Evolutionary conservation across 2,329 filamentous ascomycete genomes (phyloP).

Genomic region (Aureobasidium sp.): DNA sequence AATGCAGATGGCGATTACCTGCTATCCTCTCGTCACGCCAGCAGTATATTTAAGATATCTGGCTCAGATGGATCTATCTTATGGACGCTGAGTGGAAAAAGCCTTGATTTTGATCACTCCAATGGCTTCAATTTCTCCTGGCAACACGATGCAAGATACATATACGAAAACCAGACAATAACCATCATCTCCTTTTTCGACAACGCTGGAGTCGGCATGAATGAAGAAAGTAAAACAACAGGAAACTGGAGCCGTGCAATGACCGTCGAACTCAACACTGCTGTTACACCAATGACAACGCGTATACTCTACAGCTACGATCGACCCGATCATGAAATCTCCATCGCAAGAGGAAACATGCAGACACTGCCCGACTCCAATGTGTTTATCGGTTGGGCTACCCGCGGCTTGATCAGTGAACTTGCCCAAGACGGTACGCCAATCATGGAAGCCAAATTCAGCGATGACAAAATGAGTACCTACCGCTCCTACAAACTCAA

Average conservation of each 20-base stretch:
- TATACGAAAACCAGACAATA: slow-evolving; percentile 3
- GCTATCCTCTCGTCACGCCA: slow-evolving; percentile 31
- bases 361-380: slow-evolving; percentile 29
- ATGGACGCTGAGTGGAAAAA: slow-evolving; percentile 30
- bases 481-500: slow-evolving; percentile 33
- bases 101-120: slow-evolving; percentile 19
- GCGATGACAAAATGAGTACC: slow-evolving; percentile 25
- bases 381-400: slow-evolving; percentile 29
- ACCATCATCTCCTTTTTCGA: slow-evolving; percentile 6
- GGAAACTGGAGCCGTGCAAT: not conserved
- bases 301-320: slow-evolving; percentile 18
- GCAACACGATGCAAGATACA: slow-evolving; percentile 30
- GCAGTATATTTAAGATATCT: slow-evolving; percentile 30
- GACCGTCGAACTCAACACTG: slow-evolving; percentile 6
- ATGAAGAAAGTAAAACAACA: not conserved
- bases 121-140: slow-evolving; percentile 23
- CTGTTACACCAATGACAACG: not conserved
- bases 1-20: slow-evolving; percentile 30
- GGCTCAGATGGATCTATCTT: slow-evolving; percentile 26
- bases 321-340: slow-evolving; percentile 26
- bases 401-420: slow-evolving; percentile 28
- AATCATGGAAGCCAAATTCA: slow-evolving; percentile 27
- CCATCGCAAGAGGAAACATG: slow-evolving; percentile 25
- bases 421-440: slow-evolving; percentile 22
- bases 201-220: slow-evolving; percentile 2